A percentile compares a stretch with the other conserved stretches of the same genome.
phyloP scores from a whole-genome alignment of 2,329 filamentous ascomycete species.

The Conoideocrella luteorostrata region DNA sequence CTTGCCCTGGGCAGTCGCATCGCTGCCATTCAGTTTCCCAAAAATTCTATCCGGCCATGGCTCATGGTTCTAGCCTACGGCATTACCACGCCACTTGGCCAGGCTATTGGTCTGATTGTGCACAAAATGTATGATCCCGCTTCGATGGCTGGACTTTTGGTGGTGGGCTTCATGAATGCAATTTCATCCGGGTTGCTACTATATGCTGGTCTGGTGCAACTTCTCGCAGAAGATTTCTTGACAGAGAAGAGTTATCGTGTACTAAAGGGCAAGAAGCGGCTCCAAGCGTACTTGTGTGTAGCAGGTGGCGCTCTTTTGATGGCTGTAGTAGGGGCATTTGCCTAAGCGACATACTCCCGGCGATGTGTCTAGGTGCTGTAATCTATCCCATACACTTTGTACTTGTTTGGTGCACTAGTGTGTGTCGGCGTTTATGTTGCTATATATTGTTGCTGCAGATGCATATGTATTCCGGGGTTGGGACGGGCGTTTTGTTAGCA shows the following conservation, averaged over 20 bases:
- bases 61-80: slow-evolving; percentile 75
- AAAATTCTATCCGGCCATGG: slow-evolving; percentile 70
- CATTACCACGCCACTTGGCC: slow-evolving; percentile 71
- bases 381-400: not conserved
- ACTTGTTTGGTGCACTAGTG: too few species aligned
- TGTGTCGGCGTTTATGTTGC: not conserved
- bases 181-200: slow-evolving; percentile 74
- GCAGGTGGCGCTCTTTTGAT: slow-evolving; percentile 60
- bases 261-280: slow-evolving; percentile 54
- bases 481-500: too few species aligned
- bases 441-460: too few species aligned
- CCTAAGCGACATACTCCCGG: too few species aligned
- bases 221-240: slow-evolving; percentile 79
- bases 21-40: slow-evolving; percentile 72
- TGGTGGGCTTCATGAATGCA: slow-evolving; percentile 84
- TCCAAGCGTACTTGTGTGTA: slow-evolving; percentile 58
- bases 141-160: slow-evolving; percentile 61
- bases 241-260: slow-evolving; percentile 67
- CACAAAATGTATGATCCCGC: slow-evolving; percentile 75
- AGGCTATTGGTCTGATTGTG: slow-evolving; percentile 72
- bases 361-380: too few species aligned
- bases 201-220: slow-evolving; percentile 77
- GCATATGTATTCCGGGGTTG: too few species aligned
- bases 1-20: slow-evolving; percentile 81
- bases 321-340: slow-evolving; percentile 68